Percentiles rank a stretch among this genome's conserved stretches.
These are phyloP conservation scores for Raddia distichophylla DNA, from an alignment of 176 grass and related monocot genomes.

Conservation along the genomic window DNA sequence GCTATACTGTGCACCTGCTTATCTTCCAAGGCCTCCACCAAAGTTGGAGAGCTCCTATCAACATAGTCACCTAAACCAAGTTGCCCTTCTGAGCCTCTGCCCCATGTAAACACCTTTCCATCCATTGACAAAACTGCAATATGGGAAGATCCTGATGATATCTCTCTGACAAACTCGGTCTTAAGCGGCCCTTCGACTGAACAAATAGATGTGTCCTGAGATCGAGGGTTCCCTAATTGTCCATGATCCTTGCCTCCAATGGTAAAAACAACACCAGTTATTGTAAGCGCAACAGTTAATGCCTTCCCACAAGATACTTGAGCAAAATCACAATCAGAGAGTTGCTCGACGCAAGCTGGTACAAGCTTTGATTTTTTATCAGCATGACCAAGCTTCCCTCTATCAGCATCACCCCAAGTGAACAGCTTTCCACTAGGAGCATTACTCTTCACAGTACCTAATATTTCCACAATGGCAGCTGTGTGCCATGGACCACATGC, in stretches of 20 bases:
- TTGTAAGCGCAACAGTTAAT: conserved; percentile 71
- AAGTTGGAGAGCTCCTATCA: conserved; percentile 70
- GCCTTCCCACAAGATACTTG: conserved; percentile 74
- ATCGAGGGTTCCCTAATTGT: conserved; percentile 61
- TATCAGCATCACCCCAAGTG: conserved; percentile 88
- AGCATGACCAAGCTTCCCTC: conserved; percentile 78
- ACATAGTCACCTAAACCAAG: conserved; percentile 84
- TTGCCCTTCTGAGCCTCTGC: conserved; percentile 81
- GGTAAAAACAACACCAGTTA: conserved; percentile 83
- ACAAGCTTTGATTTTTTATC: conserved; percentile 67
- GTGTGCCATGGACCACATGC: conserved; percentile 97
- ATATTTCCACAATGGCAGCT: conserved; percentile 83
- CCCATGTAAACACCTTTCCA: conserved; percentile 90
- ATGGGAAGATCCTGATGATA: conserved; percentile 76
- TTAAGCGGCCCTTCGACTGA: conserved; percentile 81
- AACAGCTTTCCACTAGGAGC: conserved; percentile 84
- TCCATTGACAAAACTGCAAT: conserved; percentile 72
- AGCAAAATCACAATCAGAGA: conserved; percentile 82
- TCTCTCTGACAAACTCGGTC: conserved; percentile 90
- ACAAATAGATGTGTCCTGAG: conserved; percentile 59
- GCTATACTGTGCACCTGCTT: conserved; percentile 71
- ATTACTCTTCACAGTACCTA: conserved; percentile 66
- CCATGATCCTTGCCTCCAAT: conserved; percentile 70
- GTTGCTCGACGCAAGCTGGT: conserved; percentile 70
- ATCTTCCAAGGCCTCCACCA: conserved; percentile 74